These are phyloP conservation scores for Ophiocordyceps camponoti-rufipedis DNA, from an alignment of 2,329 filamentous ascomycete species.

Conservation along the genomic window DNA sequence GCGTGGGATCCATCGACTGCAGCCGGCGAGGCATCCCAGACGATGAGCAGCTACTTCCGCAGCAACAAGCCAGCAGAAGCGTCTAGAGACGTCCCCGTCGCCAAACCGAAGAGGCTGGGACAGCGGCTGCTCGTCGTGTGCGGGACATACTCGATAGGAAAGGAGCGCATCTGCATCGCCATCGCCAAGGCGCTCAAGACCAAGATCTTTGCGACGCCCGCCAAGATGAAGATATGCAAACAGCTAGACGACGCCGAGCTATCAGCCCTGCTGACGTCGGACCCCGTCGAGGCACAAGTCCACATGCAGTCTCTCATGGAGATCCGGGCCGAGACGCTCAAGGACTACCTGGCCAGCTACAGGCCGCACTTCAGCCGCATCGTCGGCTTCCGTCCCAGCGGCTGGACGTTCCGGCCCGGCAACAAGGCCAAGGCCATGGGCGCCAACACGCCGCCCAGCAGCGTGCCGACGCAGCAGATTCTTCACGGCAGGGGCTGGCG, in stretches of 20 bases:
- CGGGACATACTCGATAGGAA: conserved; percentile 94
- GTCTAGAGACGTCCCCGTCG: conserved; percentile 11
- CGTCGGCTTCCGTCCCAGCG: conserved; percentile 80
- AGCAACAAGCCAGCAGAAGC: conserved; percentile 13
- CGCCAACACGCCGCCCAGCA: conserved; percentile 28
- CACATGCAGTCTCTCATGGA: conserved; percentile 97
- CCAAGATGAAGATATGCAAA: conserved; percentile 68
- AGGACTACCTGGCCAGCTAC: conserved; percentile 70
- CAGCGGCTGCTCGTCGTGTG: conserved; percentile 74
- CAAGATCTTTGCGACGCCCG: conserved; percentile 75
- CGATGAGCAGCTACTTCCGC: conserved; percentile 34
- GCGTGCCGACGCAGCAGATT: conserved; percentile 29
- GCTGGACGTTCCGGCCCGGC: conserved; percentile 78
- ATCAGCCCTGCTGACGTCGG: conserved; percentile 52
- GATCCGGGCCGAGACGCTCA: conserved; percentile 75
- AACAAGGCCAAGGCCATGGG: conserved; percentile 34
- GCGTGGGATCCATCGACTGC: conserved; percentile 26
- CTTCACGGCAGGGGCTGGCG: conserved; percentile 52
- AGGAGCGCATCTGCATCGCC: conserved; percentile 85
- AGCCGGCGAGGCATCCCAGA: conserved; percentile 17
- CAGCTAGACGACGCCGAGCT: conserved; percentile 79
- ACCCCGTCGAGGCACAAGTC: conserved; percentile 76
- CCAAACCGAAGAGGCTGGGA: conserved; percentile 7
- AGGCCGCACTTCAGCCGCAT: conserved; percentile 70
- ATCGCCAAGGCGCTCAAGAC: conserved; percentile 72